phyloP scores from a whole-genome alignment of 805 yeast species.

The Lipomyces sp. region DNA sequence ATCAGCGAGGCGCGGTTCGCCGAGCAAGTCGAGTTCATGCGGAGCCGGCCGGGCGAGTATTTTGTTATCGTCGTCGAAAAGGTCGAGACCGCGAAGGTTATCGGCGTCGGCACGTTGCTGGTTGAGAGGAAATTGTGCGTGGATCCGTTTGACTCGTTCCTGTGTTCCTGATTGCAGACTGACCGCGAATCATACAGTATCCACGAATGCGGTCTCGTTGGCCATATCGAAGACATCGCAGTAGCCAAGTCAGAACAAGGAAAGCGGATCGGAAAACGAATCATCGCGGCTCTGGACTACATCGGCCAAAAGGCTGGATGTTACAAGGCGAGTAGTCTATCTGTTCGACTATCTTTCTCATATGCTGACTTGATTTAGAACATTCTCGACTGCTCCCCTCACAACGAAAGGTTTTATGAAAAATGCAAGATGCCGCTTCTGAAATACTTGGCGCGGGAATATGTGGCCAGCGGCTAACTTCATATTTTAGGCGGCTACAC shows the following conservation, averaged over 20 bases:
- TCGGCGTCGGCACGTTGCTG: conserved; percentile 79
- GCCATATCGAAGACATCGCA: conserved; percentile 94
- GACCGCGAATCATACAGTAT: conserved; percentile 40
- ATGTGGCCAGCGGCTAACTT: not conserved
- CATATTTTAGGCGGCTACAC: conserved; percentile 19
- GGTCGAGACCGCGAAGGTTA: conserved; percentile 47
- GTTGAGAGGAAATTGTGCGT: conserved; percentile 61
- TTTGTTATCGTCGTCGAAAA: conserved; percentile 67
- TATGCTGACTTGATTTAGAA: conserved; percentile 7
- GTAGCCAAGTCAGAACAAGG: conserved; percentile 77
- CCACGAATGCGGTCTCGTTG: conserved; percentile 80
- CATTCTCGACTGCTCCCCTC: conserved; percentile 82
- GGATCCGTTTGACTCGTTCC: too few relatives aligned
- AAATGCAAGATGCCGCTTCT: conserved; percentile 50
- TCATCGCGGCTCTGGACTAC: conserved; percentile 60
- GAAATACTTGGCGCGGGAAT: not conserved
- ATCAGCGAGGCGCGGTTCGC: conserved; percentile 52
- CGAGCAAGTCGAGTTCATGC: conserved; percentile 59
- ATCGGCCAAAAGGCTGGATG: conserved; percentile 64
- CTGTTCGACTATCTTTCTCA: not conserved
- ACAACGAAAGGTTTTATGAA: conserved; percentile 79
- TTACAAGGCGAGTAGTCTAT: conserved; percentile 57
- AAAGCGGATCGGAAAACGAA: conserved; percentile 64
- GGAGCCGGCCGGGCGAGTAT: conserved; percentile 49
- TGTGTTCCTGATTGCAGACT: too few relatives aligned